phyloP scores from a whole-genome alignment of 768 basidiomycete genomes.

The Grammothele lineata region DNA sequence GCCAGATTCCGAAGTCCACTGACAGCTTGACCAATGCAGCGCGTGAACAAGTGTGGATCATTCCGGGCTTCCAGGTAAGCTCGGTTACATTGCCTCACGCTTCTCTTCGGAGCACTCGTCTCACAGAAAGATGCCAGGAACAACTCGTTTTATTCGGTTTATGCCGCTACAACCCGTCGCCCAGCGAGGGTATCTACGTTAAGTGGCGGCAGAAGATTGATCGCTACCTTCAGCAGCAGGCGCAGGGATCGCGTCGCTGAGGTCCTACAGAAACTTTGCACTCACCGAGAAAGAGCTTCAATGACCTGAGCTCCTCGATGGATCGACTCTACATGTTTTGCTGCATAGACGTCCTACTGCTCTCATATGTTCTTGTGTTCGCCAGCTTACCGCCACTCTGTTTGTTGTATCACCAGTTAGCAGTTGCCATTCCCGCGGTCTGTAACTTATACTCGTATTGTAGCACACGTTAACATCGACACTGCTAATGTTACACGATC shows the following conservation, averaged over 20 bases:
- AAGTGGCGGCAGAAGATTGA: conserved; percentile 60
- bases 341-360: background rate
- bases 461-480: background rate
- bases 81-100: background rate
- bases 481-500: no score
- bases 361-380: background rate
- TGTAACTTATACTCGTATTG: background rate
- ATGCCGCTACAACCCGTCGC: conserved; percentile 61
- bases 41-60: conserved; percentile 75
- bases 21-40: no score
- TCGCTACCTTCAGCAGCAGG: conserved; percentile 33
- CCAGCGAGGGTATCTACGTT: conserved; percentile 57
- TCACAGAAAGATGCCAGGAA: conserved; percentile 30
- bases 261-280: background rate
- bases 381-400: conserved; percentile 1
- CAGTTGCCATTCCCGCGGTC: background rate
- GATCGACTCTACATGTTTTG: background rate
- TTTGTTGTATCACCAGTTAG: conserved; percentile 14
- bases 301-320: background rate
- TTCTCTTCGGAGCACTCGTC: background rate
- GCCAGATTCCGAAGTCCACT: no score
- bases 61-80: conserved; percentile 59
- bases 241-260: conserved; percentile 8
- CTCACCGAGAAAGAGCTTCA: no score
- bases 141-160: conserved; percentile 74